Conservation (phyloP, 495 filamentous ascomycete genomes). For the Podospora sp. region DNA sequence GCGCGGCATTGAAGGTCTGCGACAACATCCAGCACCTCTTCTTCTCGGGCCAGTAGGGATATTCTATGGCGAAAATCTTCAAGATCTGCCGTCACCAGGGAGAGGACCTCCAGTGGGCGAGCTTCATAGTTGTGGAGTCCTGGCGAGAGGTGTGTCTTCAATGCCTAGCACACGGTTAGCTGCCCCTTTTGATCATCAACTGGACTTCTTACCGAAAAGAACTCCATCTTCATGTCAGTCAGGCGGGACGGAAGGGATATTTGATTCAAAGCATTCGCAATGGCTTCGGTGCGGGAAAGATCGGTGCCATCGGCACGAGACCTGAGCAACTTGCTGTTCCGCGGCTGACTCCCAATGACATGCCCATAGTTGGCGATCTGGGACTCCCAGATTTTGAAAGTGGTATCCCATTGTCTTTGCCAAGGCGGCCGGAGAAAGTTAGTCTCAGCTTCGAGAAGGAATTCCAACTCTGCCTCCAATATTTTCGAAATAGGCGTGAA, state of each 20-base stretch:
- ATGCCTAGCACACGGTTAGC: too few species aligned
- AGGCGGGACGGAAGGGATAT: not conserved
- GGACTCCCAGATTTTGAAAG: not conserved
- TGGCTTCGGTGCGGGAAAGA: not conserved
- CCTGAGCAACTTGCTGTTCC: not conserved
- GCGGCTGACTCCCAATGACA: not conserved
- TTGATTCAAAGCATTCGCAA: not conserved
- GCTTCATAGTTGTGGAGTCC: too few species aligned
- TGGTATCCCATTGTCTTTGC: not conserved
- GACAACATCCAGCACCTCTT: too few species aligned
- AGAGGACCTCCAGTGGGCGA: too few species aligned
- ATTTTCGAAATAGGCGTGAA: not conserved
- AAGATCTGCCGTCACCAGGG: too few species aligned
- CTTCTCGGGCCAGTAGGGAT: too few species aligned
- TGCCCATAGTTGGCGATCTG: not conserved
- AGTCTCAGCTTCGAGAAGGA: not conserved
- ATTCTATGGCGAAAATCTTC: too few species aligned
- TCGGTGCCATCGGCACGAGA: not conserved
- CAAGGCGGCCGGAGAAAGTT: not conserved
- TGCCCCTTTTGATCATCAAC: too few species aligned
- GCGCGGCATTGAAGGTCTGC: too few species aligned
- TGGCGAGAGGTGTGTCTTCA: too few species aligned
- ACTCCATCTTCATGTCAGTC: not conserved
- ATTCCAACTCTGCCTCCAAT: not conserved
- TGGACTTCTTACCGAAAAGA: not conserved